A percentile compares a stretch with the other conserved stretches of the same genome.
These are phyloP conservation scores for Cyberlindnera euphorbiiphila DNA, from an alignment of 805 yeast species.

Conservation along the genomic window DNA sequence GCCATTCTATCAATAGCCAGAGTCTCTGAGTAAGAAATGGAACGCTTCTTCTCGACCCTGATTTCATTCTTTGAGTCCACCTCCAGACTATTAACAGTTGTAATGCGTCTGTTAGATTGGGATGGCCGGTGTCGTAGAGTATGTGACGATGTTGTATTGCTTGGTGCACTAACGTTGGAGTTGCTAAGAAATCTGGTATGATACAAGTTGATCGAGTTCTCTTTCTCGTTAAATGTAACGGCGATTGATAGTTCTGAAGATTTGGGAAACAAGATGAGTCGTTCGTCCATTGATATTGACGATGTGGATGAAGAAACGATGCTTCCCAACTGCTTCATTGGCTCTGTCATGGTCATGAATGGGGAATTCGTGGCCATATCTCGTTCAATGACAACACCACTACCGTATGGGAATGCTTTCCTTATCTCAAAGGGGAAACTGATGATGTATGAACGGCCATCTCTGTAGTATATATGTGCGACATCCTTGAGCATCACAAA, in stretches of 20 bases:
- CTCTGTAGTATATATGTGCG: conserved; percentile 57
- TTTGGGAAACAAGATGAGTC: conserved; percentile 51
- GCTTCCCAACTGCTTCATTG: conserved; percentile 68
- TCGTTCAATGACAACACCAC: conserved; percentile 65
- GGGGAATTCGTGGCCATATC: conserved; percentile 8
- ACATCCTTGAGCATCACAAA: conserved; percentile 59
- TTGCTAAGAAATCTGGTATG: conserved; percentile 46
- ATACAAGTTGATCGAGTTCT: conserved; percentile 46
- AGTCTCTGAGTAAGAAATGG: conserved; percentile 36
- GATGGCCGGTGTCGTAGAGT: conserved; percentile 23
- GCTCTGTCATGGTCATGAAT: conserved; percentile 70
- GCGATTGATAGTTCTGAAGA: conserved; percentile 41
- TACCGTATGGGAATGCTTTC: conserved; percentile 58
- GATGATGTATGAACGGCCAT: conserved; percentile 56
- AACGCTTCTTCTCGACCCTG: conserved; percentile 27
- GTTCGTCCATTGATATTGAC: conserved; percentile 55
- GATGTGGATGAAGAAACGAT: conserved; percentile 70
- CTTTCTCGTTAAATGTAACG: conserved; percentile 50
- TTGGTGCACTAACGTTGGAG: background rate
- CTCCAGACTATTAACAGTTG: conserved; percentile 5
- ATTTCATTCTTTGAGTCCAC: conserved; percentile 12
- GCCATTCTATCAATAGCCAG: conserved; percentile 44
- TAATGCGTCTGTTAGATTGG: conserved; percentile 18
- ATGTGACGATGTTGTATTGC: conserved; percentile 1
- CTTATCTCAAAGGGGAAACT: conserved; percentile 67